Evolutionary conservation across 768 basidiomycete genomes (phyloP).

Genomic region (Leccinum subgranulosum): DNA sequence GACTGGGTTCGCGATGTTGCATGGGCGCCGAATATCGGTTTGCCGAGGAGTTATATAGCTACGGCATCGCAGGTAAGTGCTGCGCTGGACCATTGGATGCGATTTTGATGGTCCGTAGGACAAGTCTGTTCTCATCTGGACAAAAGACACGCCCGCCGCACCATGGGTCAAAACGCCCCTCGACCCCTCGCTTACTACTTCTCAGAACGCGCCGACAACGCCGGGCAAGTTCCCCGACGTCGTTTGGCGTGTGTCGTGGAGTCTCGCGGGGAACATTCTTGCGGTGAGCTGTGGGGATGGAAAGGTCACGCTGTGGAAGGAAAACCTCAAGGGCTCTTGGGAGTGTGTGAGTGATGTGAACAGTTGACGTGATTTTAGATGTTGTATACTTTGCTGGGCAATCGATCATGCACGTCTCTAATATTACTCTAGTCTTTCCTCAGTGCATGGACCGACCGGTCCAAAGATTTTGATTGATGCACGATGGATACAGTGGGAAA

Average conservation of each 20-base stretch:
- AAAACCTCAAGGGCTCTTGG: conserved; percentile 92
- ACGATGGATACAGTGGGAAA: conserved; percentile 23
- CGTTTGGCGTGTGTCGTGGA: conserved; percentile 99
- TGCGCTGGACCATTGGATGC: neutral
- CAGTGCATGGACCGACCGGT: conserved; percentile 14
- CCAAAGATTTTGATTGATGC: conserved; percentile 25
- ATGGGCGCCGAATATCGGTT: conserved; percentile 96
- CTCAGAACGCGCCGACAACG: conserved; percentile 42
- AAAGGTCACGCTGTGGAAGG: conserved; percentile 98
- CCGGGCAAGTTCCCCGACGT: conserved; percentile 92
- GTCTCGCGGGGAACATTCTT: conserved; percentile 90
- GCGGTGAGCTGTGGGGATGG: conserved; percentile 98
- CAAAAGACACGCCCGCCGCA: too few relatives aligned
- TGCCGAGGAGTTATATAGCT: conserved; percentile 93
- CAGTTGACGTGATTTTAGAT: conserved; percentile 45
- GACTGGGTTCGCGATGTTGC: conserved; percentile 99
- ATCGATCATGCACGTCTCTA: too few relatives aligned
- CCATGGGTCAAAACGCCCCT: conserved; percentile 81
- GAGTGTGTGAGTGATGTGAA: conserved; percentile 96
- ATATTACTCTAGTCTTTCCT: neutral
- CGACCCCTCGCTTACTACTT: conserved; percentile 58
- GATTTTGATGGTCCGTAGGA: conserved; percentile 41
- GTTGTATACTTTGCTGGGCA: neutral
- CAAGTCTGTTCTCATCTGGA: conserved; percentile 89
- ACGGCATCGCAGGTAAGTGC: conserved; percentile 79